A percentile compares a stretch with the other conserved stretches of the same genome.
phyloP scores from a whole-genome alignment of 2,329 filamentous ascomycete genomes.

The Nemania bipapillata region DNA sequence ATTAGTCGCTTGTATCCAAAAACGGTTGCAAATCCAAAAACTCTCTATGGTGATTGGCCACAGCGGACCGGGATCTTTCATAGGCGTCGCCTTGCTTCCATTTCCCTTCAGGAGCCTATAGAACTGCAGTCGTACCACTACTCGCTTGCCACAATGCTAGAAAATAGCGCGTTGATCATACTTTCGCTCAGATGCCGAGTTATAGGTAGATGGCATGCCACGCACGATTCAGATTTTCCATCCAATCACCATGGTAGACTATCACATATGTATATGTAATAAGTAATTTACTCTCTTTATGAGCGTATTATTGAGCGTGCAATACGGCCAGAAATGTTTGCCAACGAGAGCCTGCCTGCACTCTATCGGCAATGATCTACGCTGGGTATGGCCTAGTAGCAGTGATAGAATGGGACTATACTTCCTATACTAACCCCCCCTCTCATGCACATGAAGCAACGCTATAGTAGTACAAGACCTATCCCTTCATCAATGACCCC shows the following conservation, averaged over 20 bases:
- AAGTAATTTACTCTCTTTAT: background rate
- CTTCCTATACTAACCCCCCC: background rate
- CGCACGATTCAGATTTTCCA: slow-evolving; percentile 19
- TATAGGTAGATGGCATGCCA: slow-evolving; percentile 30
- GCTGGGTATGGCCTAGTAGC: background rate
- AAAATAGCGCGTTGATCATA: slow-evolving; percentile 47
- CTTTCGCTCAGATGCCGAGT: slow-evolving; percentile 35
- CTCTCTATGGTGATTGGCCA: slow-evolving; percentile 47
- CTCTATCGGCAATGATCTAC: background rate
- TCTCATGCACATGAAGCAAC: slow-evolving; percentile 6
- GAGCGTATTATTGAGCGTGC: background rate
- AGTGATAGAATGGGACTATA: background rate
- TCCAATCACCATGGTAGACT: slow-evolving; percentile 22
- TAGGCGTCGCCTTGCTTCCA: slow-evolving; percentile 22
- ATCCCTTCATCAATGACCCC: background rate
- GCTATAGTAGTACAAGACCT: background rate
- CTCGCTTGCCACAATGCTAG: slow-evolving; percentile 25
- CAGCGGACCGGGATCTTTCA: slow-evolving; percentile 34
- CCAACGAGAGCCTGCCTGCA: background rate
- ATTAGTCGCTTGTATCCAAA: slow-evolving; percentile 43
- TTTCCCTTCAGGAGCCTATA: slow-evolving; percentile 6
- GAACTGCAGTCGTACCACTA: slow-evolving; percentile 29
- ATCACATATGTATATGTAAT: slow-evolving; percentile 1
- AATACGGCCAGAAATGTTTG: background rate
- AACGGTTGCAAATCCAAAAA: slow-evolving; percentile 48